phyloP scores from a whole-genome alignment of 129 eudicot genomes.

The Glebionis coronaria region DNA sequence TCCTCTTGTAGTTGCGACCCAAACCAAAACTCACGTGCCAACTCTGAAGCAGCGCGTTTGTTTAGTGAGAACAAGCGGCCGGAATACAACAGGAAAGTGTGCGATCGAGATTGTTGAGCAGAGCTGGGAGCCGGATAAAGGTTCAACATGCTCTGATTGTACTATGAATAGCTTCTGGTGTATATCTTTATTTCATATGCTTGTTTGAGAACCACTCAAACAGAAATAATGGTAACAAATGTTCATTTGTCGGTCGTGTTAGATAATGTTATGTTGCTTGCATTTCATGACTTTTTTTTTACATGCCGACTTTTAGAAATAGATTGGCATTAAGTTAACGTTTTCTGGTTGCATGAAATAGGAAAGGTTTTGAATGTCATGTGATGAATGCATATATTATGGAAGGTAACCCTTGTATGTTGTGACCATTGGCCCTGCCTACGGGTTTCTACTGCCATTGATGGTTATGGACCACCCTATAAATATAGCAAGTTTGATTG shows the following conservation, averaged over 20 bases:
- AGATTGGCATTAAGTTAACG: not conserved
- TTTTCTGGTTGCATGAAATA: conserved; percentile 1
- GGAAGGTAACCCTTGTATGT: not conserved
- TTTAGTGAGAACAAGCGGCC: conserved; percentile 81
- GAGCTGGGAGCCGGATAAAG: too few species aligned
- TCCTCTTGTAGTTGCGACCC: too few species aligned
- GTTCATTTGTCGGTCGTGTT: conserved; percentile 26
- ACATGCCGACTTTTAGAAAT: conserved; percentile 28
- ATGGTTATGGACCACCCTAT: too few species aligned
- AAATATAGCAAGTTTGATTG: too few species aligned
- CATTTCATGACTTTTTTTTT: conserved; percentile 19
- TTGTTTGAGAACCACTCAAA: conserved; percentile 15
- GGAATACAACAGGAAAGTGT: conserved; percentile 69
- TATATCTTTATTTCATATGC: conserved; percentile 16
- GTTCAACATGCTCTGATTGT: not conserved
- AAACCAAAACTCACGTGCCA: conserved; percentile 78
- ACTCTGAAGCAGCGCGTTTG: conserved; percentile 79
- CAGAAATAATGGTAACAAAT: conserved; percentile 25
- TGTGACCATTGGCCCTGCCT: not conserved
- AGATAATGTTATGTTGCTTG: conserved; percentile 19
- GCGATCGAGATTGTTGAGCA: too few species aligned
- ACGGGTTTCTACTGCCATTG: not conserved
- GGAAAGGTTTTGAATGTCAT: not conserved
- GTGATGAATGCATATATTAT: not conserved
- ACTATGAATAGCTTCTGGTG: conserved; percentile 4